Evolutionary conservation across 805 yeast genomes (phyloP).

Genomic region (Ogataea kodamae): DNA sequence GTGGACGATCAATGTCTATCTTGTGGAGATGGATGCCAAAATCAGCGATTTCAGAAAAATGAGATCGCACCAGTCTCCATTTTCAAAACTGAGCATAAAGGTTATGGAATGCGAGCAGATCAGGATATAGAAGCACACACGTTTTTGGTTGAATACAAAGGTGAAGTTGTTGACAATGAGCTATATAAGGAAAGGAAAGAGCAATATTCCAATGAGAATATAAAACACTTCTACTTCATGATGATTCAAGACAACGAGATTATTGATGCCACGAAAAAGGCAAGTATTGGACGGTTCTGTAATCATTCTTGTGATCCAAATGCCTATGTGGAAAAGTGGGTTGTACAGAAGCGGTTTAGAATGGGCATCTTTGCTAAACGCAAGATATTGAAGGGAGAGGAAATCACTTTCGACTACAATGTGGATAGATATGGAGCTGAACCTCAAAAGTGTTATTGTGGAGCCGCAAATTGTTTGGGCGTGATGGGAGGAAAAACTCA

Average conservation of each 20-base stretch:
- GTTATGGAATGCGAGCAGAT: constrained; percentile 83
- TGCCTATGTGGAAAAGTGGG: constrained; percentile 96
- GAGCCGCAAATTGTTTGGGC: constrained; percentile 87
- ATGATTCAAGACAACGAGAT: constrained; percentile 91
- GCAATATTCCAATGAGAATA: constrained; percentile 62
- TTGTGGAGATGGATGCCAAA: constrained; percentile 79
- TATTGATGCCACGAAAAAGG: constrained; percentile 90
- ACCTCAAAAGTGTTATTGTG: constrained; percentile 93
- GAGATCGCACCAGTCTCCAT: constrained; percentile 76
- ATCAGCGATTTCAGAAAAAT: constrained; percentile 80
- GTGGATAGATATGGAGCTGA: constrained; percentile 96
- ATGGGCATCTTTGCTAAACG: constrained; percentile 95
- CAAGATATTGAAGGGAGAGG: constrained; percentile 72
- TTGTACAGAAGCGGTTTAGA: constrained; percentile 79
- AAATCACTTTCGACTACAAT: constrained; percentile 86
- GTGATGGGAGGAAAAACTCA: constrained; percentile 96
- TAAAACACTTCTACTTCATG: constrained; percentile 91
- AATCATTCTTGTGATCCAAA: constrained; percentile 96
- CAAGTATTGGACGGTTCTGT: constrained; percentile 85
- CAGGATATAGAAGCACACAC: constrained; percentile 51
- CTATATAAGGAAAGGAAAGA: constrained; percentile 73
- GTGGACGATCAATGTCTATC: constrained; percentile 53
- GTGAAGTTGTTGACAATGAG: constrained; percentile 84
- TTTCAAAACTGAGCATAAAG: constrained; percentile 79
- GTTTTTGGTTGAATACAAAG: constrained; percentile 90